Conservation (phyloP, 129 eudicot species). For the Helichrysum umbraculigerum region DNA sequence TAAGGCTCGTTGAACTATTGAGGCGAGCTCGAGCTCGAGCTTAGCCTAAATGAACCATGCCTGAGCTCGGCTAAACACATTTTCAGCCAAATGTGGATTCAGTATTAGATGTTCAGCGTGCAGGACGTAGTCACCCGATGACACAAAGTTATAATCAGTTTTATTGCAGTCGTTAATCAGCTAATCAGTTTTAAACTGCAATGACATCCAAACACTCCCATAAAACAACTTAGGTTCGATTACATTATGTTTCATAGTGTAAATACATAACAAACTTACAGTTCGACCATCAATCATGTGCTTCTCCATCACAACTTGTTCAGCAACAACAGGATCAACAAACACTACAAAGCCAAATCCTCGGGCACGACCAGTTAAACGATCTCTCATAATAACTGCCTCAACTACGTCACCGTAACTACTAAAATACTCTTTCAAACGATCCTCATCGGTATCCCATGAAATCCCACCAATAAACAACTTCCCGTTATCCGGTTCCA, state of each 20-base stretch:
- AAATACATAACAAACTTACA: constrained; percentile 46
- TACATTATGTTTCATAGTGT: constrained; percentile 23
- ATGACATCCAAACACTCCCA: background rate
- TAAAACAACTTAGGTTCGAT: background rate
- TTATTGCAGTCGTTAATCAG: background rate
- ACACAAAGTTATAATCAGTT: background rate
- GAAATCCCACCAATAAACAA: constrained; percentile 89
- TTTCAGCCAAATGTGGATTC: constrained; percentile 4
- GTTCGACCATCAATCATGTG: constrained; percentile 86
- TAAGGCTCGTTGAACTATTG: background rate
- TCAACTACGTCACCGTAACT: constrained; percentile 69
- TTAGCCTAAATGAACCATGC: background rate
- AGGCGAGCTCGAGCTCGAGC: background rate
- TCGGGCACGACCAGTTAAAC: constrained; percentile 79
- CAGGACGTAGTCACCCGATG: background rate
- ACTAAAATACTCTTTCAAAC: constrained; percentile 68
- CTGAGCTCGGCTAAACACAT: background rate
- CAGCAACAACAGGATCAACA: constrained; percentile 75
- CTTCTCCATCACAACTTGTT: constrained; percentile 74
- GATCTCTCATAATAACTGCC: constrained; percentile 86
- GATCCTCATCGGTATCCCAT: constrained; percentile 89
- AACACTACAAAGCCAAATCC: constrained; percentile 89
- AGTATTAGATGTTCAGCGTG: background rate
- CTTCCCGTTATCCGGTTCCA: constrained; percentile 80
- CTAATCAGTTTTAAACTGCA: background rate